Evolutionary conservation across 306 rosid genomes (phyloP), one percentile per base, ranked within the genome.

Genomic region (Citrullus amarus): DNA sequence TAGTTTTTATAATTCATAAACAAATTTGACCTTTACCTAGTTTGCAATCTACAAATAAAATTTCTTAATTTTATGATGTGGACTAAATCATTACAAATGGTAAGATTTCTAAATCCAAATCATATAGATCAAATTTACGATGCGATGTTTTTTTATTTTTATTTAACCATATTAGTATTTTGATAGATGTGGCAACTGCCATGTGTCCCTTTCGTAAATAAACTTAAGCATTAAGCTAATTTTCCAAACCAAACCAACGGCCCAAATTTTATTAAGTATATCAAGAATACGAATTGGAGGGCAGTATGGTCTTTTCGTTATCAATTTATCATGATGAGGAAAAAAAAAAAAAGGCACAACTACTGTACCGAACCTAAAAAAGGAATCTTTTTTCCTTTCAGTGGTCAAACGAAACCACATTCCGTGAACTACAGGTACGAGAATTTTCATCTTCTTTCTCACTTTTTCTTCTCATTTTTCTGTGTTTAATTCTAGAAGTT

Each of bases 351-450:
- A 25, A 48, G 34, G 36, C 51, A 11, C 72, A 60, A 67, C 32
- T 32, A 22, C 69, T 56, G 56, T 82, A 82, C 81, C 71, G 71
- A 77, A 84, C 68, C 38, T 61, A 20, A 10, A 48, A 48, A 48
- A 0, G 6, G 34, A 68, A 68, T 41, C 53, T 68, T 28, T 18
- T 44, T 16, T 53, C 9, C 20, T 61, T 38, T 17, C 25, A 73
- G 51, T 82, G 80, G 58, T 39, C 70, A 82, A 61, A 58, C 63
- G 34, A 58, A 4, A 9, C 79, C 18, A 9, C 75, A 79, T 61
- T 17, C 72, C 8, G 32, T 73, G 74, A 39, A 53, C 56, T 51
- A 38, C 46, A 53, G 20, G 83, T 81, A 18, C 34, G 46, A 48
- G 46, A 53, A 56, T 63, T 81, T 63, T 30, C 54, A 59, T 62